Evolutionary conservation across 495 filamentous ascomycete genomes (phyloP), one percentile per base, ranked within the genome.

Genomic region (Aspergillus kassunensis): DNA sequence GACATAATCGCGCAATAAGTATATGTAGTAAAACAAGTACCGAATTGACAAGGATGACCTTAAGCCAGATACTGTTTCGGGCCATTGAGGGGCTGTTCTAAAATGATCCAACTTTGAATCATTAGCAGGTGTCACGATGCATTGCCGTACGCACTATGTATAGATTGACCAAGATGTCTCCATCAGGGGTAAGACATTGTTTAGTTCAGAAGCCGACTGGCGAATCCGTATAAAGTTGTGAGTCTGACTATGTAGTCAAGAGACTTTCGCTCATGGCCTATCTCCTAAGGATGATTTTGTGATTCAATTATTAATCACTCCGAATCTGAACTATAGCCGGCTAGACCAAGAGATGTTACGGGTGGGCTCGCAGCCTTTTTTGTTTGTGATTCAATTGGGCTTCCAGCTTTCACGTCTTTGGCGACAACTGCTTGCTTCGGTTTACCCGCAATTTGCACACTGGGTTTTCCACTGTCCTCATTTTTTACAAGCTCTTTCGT

Each of bases 321-420:
- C 6, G 73, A 73, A 47, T 75, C 70, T 18, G 72, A 76, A 49
- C 69, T 68, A 36, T 76, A 76, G 34, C 55, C 73, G 36, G 56
- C 65, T 13, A 76, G 56, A n/a, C 72, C 71, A 29, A 74, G 59
- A 23, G 57, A 61, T 35, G 62, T 4, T 0, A 47, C 24, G 4
- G 56, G 19, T 4, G 56, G 53, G 16, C 54, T 65, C 11, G 56
- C 18, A 33, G 61, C 44, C 24, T 30, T 49, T 18, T 59, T 55
- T 44, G 40, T 3, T 34, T 35, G 33, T 8, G 51, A 16, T 31
- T 46, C 36, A 11, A 10, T 34, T 27, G 44, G 33, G 33, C 19
- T 47, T 23, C 49, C 30, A 6, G 24, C 35, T 16, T 59, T 42
- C 27, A 35, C 33, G 29, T 42, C 11, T 42, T 57, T 36, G 8